Conservation (phyloP, 2,329 filamentous ascomycete species). For the Trichophyton benhamiae region DNA sequence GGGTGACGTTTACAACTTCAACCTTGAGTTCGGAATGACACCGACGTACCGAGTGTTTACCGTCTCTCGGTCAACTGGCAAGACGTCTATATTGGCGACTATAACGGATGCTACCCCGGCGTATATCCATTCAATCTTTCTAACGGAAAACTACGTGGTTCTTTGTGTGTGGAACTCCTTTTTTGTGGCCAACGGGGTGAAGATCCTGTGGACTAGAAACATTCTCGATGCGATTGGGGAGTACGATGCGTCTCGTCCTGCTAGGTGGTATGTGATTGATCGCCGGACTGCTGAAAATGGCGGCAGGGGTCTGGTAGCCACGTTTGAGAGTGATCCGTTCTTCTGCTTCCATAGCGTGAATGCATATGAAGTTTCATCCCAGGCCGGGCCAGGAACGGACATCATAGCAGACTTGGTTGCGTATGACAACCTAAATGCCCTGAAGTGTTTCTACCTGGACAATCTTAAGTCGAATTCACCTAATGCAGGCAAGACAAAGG, state of each 20-base stretch:
- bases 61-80: slow-evolving; percentile 48
- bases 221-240: slow-evolving; percentile 54
- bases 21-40: slow-evolving; percentile 50
- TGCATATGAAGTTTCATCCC: slow-evolving; percentile 52
- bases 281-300: slow-evolving; percentile 32
- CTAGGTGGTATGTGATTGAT: slow-evolving; percentile 65
- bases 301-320: slow-evolving; percentile 54
- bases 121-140: slow-evolving; percentile 74
- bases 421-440: slow-evolving; percentile 53
- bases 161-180: slow-evolving; percentile 61
- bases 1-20: slow-evolving; percentile 71
- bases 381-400: slow-evolving; percentile 30
- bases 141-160: slow-evolving; percentile 58
- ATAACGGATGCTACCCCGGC: slow-evolving; percentile 46
- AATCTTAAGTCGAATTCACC: slow-evolving; percentile 48
- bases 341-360: slow-evolving; percentile 77
- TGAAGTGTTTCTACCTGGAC: slow-evolving; percentile 58
- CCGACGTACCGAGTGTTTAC: slow-evolving; percentile 59
- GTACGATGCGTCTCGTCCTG: slow-evolving; percentile 46
- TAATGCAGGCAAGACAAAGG: slow-evolving; percentile 26
- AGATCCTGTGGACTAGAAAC: slow-evolving; percentile 53
- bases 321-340: slow-evolving; percentile 53
- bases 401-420: slow-evolving; percentile 54
- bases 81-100: slow-evolving; percentile 58
- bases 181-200: slow-evolving; percentile 45